Evolutionary conservation across 2,329 filamentous ascomycete genomes (phyloP), one percentile per base, ranked within the genome.

Genomic region (Penicillium sp.): DNA sequence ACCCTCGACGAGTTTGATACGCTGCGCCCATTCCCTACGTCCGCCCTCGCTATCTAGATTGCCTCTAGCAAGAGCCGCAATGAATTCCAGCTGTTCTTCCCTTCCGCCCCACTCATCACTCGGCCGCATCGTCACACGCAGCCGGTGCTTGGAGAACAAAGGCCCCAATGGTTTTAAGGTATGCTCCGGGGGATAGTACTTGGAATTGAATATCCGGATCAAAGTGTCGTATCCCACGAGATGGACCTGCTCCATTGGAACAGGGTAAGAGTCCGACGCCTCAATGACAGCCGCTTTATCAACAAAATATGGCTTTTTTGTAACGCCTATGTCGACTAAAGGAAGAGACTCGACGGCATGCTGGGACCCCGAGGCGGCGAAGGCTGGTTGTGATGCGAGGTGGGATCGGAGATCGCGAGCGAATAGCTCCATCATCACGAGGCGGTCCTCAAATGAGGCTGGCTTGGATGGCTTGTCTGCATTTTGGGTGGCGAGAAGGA

Each of bases 401-500:
- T 70, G 55, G 1, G 65, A 49, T n/a, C 72, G 63, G 9, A 79
- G 61, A 50, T 79, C 74, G 35, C 72, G 66, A 0, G 78, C 78
- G 43, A 79, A 75, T 8, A 78, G 55, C 41, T 70, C 70, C 78
- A 80, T 79, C 77, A 80, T 79, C 13, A 70, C 70, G 19, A 80
- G 66, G 8, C 78, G 70, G 59, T 79, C 76, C 64, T 79, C 77
- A 49, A 80, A 79, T 8, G 65, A 64, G 16, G 76, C 77, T 2
- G 77, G 77, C 57, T 78, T 78, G 27, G 75, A 69, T 11, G 81
- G 79, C 62, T 86, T 86, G 67, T 87, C 84, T 16, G 84, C 84
- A 76, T 87, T 87, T 64, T 84, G 79, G 0, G 81, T 85, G 41
- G 83, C 83, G 49, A 87, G 81, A 1, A 87, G 75, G 2, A 87